Base-by-base conservation (phyloP, 2,329 filamentous ascomycete species). In the Fusarium algeriense region DNA sequence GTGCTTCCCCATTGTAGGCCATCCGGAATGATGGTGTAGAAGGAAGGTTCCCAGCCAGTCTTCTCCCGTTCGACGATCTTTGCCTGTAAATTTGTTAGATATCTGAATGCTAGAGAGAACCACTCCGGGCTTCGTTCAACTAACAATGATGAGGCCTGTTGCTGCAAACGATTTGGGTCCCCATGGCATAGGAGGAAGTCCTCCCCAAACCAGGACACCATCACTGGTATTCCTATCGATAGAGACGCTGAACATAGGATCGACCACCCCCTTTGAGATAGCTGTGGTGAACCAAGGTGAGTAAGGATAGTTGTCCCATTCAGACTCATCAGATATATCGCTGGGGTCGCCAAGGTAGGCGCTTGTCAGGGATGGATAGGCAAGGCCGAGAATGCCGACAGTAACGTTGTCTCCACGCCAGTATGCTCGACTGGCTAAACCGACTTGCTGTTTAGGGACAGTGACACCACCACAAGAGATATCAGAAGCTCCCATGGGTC, bases 351-450 rank as follows among this genome's bases (percentile, higher is more conserved):
- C 85, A 32, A 80, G 79, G 67, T 83, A 88, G 15, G 82, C 84
- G 54, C 82, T 86, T 2, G 85, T 87, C 34, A 88, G 76, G 43
- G 84, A 81, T 4, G 85, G 83, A 59, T 86, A 88, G 1, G 84
- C 85, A 62, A 88, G 80, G 1, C 86, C 86, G 23, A 88, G 76
- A 46, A 88, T 78, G 9, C 86, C 86, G 59, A 84, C 84, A 28
- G 86, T 87, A 45, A 83, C 71, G 75, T 87, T 87, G 77, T 87
- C 83, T 48, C 86, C 86, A 60, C 80, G 80, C 86, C 86, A 88
- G 73, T 82, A 82, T 5, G 85, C 86, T 61, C 78, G 79, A 71
- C 83, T 86, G 46, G 84, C 86, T 23, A 88, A 79, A 15, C 82
- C 85, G 46, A 87, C 81, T 71, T 85, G 82, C 75, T 87, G 85